Evolutionary conservation across 345 rosid species (phyloP).

Genomic region (Excoecaria agallocha): DNA sequence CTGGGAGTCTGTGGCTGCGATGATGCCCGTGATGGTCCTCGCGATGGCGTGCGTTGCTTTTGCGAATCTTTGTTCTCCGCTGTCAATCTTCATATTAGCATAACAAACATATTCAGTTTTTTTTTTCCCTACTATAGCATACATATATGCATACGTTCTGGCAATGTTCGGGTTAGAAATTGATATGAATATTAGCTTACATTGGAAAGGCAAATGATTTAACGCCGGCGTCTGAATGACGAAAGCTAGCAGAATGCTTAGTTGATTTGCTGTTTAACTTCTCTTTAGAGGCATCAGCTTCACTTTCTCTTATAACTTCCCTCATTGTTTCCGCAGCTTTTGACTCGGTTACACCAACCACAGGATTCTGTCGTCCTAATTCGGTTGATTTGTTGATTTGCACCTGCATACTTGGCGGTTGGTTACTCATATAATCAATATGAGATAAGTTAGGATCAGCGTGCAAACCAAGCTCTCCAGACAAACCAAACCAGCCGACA

Average conservation of each 20-base stretch:
- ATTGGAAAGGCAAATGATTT: conserved; percentile 83
- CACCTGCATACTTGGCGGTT: conserved; percentile 17
- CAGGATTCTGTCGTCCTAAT: conserved; percentile 17
- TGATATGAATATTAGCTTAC: conserved; percentile 37
- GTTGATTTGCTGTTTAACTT: conserved; percentile 5
- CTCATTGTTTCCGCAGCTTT: conserved; percentile 57
- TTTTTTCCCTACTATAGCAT: not conserved
- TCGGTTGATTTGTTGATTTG: conserved; percentile 33
- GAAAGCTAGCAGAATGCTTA: conserved; percentile 19
- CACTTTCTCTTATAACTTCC: conserved; percentile 51
- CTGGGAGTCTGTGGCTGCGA: conserved; percentile 23
- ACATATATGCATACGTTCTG: no score
- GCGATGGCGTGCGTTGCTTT: not conserved
- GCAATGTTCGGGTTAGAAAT: not conserved
- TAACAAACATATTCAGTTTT: not conserved
- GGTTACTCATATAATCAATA: conserved; percentile 26
- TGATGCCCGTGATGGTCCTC: not conserved
- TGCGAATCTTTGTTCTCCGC: conserved; percentile 38
- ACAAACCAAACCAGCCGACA: conserved; percentile 32
- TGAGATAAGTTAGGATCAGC: conserved; percentile 22
- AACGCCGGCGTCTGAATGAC: conserved; percentile 45
- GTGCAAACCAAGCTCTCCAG: conserved; percentile 49
- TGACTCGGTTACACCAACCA: conserved; percentile 40
- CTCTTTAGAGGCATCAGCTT: conserved; percentile 18
- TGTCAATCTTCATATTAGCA: conserved; percentile 39